These are phyloP conservation scores for Andrographis paniculata DNA, from an alignment of 305 asterid genomes.

Conservation along the genomic window DNA sequence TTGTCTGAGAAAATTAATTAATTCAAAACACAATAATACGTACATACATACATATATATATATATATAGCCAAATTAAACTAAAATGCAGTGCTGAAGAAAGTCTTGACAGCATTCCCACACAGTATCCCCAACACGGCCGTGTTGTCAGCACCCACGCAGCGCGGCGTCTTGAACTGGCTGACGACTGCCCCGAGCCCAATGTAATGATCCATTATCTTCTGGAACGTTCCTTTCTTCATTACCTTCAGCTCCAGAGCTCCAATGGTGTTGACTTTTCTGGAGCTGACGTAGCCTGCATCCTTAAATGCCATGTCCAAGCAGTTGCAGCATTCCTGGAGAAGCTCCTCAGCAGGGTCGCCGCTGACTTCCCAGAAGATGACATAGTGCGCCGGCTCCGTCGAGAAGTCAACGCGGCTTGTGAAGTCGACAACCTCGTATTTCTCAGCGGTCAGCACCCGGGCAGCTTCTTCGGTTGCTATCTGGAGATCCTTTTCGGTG, in stretches of 20 bases:
- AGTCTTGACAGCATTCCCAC: slow-evolving; percentile 41
- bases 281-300: slow-evolving; percentile 76
- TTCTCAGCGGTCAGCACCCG: slow-evolving; percentile 41
- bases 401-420: slow-evolving; percentile 53
- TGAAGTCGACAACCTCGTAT: slow-evolving; percentile 77
- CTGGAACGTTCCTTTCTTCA: slow-evolving; percentile 67
- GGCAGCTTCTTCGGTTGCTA: slow-evolving; percentile 69
- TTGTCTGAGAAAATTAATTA: too few relatives aligned
- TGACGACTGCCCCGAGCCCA: slow-evolving; percentile 79
- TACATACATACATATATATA: too few relatives aligned
- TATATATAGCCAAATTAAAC: too few relatives aligned
- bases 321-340: slow-evolving; percentile 76
- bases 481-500: slow-evolving; percentile 84
- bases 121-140: slow-evolving; percentile 47
- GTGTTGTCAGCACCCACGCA: slow-evolving; percentile 59
- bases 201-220: slow-evolving; percentile 77
- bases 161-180: slow-evolving; percentile 94
- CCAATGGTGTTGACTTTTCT: slow-evolving; percentile 57
- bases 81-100: slow-evolving; percentile 58
- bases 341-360: slow-evolving; percentile 42
- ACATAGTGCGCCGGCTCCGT: slow-evolving; percentile 69
- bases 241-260: slow-evolving; percentile 56
- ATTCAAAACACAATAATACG: too few relatives aligned
- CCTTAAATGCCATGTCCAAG: slow-evolving; percentile 56
- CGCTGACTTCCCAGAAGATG: slow-evolving; percentile 70